Conservation (phyloP, 2,329 filamentous ascomycete genomes). For the Epichloe baconii region DNA sequence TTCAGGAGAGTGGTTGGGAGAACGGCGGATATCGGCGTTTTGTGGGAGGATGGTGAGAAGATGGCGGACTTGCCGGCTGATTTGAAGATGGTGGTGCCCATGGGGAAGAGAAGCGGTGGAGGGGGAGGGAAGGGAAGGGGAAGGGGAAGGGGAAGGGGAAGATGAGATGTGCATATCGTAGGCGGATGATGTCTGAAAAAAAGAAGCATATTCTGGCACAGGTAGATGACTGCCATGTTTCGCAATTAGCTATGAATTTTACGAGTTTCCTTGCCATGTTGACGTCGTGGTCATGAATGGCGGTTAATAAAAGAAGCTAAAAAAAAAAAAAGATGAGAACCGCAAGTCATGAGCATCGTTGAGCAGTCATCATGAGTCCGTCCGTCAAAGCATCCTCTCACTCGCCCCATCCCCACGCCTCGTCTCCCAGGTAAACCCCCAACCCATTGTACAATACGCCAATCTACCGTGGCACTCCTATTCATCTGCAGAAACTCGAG, state of each 20-base stretch:
- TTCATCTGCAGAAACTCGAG: no score
- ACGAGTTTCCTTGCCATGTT: no score
- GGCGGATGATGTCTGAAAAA: background rate
- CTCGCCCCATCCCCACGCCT: no score
- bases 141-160: conserved; percentile 17
- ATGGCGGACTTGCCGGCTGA: conserved; percentile 52
- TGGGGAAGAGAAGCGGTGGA: conserved; percentile 33
- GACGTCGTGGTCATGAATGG: no score
- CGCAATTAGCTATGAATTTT: background rate
- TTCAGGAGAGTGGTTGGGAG: conserved; percentile 60
- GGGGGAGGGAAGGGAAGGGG: conserved; percentile 14
- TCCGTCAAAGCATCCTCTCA: no score
- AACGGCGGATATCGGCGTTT: conserved; percentile 43
- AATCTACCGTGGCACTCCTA: no score
- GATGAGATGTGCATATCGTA: background rate
- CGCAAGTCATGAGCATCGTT: background rate
- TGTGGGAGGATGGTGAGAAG: conserved; percentile 60
- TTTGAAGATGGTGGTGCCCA: conserved; percentile 35
- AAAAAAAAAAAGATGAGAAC: background rate
- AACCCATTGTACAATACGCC: no score
- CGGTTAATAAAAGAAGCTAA: no score
- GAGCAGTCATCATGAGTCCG: background rate
- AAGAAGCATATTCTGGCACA: background rate
- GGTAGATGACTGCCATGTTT: no score
- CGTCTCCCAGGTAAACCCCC: no score